phyloP scores from a whole-genome alignment of 1,284 basidiomycete species.

The Malassezia psittaci region DNA sequence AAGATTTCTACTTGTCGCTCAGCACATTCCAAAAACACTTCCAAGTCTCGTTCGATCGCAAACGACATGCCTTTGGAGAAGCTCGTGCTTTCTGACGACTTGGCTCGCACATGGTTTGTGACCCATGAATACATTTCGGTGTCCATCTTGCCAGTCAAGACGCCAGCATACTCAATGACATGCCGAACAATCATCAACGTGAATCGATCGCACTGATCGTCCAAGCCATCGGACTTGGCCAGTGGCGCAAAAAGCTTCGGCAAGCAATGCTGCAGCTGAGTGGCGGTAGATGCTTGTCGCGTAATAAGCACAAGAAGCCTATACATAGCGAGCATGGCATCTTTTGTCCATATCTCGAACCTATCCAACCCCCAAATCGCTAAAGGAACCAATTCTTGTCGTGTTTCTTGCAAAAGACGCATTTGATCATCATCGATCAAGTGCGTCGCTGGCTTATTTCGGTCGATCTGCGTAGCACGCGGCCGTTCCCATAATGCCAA shows the following conservation, averaged over 20 bases:
- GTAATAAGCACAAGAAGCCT: constrained; percentile 36
- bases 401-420: constrained; percentile 30
- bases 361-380: constrained; percentile 46
- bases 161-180: constrained; percentile 65
- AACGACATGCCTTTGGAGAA: constrained; percentile 9
- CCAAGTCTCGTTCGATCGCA: constrained; percentile 61
- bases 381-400: constrained; percentile 23
- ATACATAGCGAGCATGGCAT: constrained; percentile 34
- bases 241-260: constrained; percentile 34
- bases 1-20: constrained; percentile 30
- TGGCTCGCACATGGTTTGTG: constrained; percentile 14
- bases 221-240: constrained; percentile 20
- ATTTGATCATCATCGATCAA: constrained; percentile 38
- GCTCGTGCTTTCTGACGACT: constrained; percentile 2
- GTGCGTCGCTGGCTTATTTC: constrained; percentile 57
- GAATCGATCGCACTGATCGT: constrained; percentile 62
- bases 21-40: constrained; percentile 62
- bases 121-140: constrained; percentile 58
- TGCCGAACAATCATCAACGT: constrained; percentile 81
- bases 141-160: constrained; percentile 64
- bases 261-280: constrained; percentile 21
- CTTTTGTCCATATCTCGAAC: constrained; percentile 17
- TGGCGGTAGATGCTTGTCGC: constrained; percentile 23
- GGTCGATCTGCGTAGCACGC: constrained; percentile 24
- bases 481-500: constrained; percentile 2